Evolutionary conservation across 805 yeast genomes (phyloP).

Genomic region (Candida railenensis): DNA sequence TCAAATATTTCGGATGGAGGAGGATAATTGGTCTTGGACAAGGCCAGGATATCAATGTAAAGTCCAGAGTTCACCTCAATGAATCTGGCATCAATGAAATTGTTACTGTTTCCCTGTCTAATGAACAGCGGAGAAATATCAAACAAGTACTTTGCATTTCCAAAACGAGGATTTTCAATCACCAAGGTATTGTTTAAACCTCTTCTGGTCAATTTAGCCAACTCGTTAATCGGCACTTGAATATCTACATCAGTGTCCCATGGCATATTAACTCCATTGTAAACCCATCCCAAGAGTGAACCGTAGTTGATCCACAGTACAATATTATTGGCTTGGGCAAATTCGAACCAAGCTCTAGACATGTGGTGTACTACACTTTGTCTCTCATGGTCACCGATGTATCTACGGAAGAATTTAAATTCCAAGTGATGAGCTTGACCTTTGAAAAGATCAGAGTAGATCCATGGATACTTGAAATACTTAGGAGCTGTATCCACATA

Average conservation of each 20-base stretch:
- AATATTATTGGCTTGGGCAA: slow-evolving; percentile 28
- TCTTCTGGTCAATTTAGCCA: slow-evolving; percentile 21
- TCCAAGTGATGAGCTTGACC: slow-evolving; percentile 34
- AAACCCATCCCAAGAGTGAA: slow-evolving; percentile 29
- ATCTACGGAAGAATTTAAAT: slow-evolving; percentile 37
- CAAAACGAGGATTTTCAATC: slow-evolving; percentile 29
- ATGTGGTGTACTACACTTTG: slow-evolving; percentile 37
- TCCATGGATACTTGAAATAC: slow-evolving; percentile 42
- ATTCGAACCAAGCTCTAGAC: slow-evolving; percentile 36
- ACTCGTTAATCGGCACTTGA: slow-evolving; percentile 24
- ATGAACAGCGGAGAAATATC: slow-evolving; percentile 26
- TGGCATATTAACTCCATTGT: slow-evolving; percentile 31
- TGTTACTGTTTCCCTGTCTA: slow-evolving; percentile 42
- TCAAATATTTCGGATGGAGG: slow-evolving; percentile 15
- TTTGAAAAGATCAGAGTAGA: slow-evolving; percentile 30
- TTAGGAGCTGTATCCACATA: slow-evolving; percentile 24
- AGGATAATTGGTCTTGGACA: slow-evolving; percentile 24
- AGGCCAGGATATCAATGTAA: slow-evolving; percentile 45
- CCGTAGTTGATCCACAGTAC: slow-evolving; percentile 30
- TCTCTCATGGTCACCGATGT: slow-evolving; percentile 32
- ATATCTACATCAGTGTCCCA: slow-evolving; percentile 33
- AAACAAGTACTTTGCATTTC: slow-evolving; percentile 24
- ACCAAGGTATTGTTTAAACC: slow-evolving; percentile 22
- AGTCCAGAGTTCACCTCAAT: slow-evolving; percentile 39
- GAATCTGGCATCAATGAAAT: slow-evolving; percentile 37